Conservation (phyloP, 495 filamentous ascomycete species). For the Friedmanniomyces endolithicus region DNA sequence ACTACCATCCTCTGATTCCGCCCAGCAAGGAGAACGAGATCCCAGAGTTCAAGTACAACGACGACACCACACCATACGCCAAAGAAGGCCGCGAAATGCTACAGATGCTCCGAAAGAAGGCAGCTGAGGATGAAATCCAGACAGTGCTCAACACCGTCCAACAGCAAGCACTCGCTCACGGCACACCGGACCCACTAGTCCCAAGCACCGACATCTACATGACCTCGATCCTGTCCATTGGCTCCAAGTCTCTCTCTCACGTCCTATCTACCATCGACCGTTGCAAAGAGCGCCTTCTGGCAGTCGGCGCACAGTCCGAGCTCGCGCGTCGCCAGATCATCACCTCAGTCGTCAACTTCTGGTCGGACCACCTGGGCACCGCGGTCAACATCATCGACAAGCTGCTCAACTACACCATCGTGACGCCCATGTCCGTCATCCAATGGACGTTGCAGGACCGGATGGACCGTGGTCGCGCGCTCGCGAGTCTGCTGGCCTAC, state of each 20-base stretch:
- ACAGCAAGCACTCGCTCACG: constrained; percentile 51
- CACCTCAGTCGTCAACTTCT: constrained; percentile 79
- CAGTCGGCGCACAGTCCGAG: constrained; percentile 42
- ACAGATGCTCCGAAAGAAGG: constrained; percentile 67
- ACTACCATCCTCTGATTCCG: constrained; percentile 69
- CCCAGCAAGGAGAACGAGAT: constrained; percentile 84
- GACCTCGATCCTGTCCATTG: constrained; percentile 81
- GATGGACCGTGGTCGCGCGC: constrained; percentile 50
- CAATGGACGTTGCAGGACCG: constrained; percentile 70
- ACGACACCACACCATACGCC: constrained; percentile 63
- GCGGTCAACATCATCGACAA: constrained; percentile 93
- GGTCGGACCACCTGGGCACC: constrained; percentile 82
- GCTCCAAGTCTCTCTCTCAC: constrained; percentile 89
- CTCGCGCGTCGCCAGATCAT: constrained; percentile 77
- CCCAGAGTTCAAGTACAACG: constrained; percentile 83
- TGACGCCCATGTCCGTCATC: constrained; percentile 68
- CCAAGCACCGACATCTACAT: constrained; percentile 84
- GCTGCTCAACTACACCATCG: constrained; percentile 90
- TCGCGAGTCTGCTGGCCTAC: constrained; percentile 63
- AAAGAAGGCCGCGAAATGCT: constrained; percentile 68
- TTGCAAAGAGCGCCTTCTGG: constrained; percentile 78
- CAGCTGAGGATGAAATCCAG: constrained; percentile 67
- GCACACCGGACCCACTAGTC: constrained; percentile 58
- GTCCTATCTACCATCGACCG: constrained; percentile 92
- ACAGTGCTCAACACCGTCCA: constrained; percentile 52